Conservation (phyloP, 2,329 filamentous ascomycete species). For the Rachicladosporium sp. region DNA sequence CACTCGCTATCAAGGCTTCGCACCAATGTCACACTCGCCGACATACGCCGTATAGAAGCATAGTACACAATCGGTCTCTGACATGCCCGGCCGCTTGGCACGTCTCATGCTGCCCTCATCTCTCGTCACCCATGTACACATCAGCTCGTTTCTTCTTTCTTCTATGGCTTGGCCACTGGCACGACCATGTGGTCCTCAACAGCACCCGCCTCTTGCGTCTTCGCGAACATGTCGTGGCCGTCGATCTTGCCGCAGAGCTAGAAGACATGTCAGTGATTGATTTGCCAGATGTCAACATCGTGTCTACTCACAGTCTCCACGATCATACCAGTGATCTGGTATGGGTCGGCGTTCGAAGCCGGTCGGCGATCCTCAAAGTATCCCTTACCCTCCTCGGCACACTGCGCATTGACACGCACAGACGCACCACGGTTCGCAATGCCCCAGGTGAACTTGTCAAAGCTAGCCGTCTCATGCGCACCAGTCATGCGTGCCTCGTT, state of each 20-base stretch:
- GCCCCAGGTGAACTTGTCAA: constrained; percentile 87
- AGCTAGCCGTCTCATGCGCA: constrained; percentile 82
- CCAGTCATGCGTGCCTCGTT: constrained; percentile 92
- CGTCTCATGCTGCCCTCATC: too few relatives aligned
- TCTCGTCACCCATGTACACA: too few relatives aligned
- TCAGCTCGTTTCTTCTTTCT: too few relatives aligned
- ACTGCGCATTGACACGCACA: constrained; percentile 80
- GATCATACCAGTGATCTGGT: constrained; percentile 72
- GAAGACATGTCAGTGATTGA: not conserved
- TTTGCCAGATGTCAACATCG: not conserved
- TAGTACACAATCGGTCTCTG: too few relatives aligned
- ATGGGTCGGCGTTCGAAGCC: constrained; percentile 78
- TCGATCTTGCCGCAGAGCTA: constrained; percentile 37
- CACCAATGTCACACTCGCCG: too few relatives aligned
- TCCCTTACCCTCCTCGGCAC: constrained; percentile 76
- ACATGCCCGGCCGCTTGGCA: too few relatives aligned
- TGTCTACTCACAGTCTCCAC: constrained; percentile 49
- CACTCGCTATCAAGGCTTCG: too few relatives aligned
- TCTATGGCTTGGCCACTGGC: too few relatives aligned
- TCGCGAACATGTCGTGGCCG: constrained; percentile 34
- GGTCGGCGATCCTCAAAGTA: constrained; percentile 67
- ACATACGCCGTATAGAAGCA: too few relatives aligned
- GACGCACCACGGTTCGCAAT: constrained; percentile 92
- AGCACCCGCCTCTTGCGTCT: constrained; percentile 22
- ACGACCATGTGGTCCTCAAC: constrained; percentile 15